Conservation (phyloP, 768 basidiomycete genomes). For the Podaxis carcinomalis region DNA sequence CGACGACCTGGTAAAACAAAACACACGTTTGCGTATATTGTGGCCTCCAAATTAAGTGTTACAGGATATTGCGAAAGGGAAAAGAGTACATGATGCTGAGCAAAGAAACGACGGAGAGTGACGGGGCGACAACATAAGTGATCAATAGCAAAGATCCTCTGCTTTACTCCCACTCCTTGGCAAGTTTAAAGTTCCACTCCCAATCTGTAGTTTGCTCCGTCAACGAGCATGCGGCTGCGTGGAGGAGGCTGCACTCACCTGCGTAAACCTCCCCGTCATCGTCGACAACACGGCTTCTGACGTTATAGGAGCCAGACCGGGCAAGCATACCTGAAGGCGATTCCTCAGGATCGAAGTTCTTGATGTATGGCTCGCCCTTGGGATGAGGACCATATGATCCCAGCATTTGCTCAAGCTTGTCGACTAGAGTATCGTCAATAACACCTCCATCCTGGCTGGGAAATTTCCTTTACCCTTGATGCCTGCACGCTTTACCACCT, state of each 20-base stretch:
- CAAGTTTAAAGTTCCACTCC: constrained; percentile 89
- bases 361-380: constrained; percentile 59
- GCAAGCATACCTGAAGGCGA: constrained; percentile 79
- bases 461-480: constrained; percentile 51
- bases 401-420: constrained; percentile 91
- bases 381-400: constrained; percentile 85
- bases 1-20: not conserved
- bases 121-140: not conserved
- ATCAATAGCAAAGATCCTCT: not conserved
- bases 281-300: constrained; percentile 80
- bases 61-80: constrained; percentile 1
- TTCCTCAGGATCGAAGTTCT: constrained; percentile 72
- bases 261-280: constrained; percentile 82
- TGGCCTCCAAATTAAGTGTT: not conserved
- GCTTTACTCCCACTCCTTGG: constrained; percentile 76
- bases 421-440: constrained; percentile 47
- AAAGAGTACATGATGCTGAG: constrained; percentile 5
- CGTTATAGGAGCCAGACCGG: constrained; percentile 73
- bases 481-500: constrained; percentile 80
- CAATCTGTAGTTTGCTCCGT: constrained; percentile 45
- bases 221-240: not conserved
- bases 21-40: not conserved
- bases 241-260: constrained; percentile 41
- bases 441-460: not conserved
- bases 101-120: not conserved